Conservation (phyloP, 441 rosid species). For the Croton laevigatus region DNA sequence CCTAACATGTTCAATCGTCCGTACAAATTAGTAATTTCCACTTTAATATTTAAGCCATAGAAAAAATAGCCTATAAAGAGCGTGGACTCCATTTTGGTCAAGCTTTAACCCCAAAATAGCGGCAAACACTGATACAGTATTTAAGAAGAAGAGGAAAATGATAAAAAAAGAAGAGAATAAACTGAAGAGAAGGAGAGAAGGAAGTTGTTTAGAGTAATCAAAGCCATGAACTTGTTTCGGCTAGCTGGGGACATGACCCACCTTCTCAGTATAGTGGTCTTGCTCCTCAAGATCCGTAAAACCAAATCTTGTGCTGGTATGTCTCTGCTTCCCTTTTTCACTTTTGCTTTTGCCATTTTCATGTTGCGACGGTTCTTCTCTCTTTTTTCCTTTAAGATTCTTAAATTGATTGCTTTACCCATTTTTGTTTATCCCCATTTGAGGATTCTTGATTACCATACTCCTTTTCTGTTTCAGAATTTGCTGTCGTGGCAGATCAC, state of each 20-base stretch:
- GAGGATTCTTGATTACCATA: neutral
- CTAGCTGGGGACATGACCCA: slow-evolving; percentile 52
- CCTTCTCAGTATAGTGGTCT: slow-evolving; percentile 39
- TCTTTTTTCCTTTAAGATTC: neutral
- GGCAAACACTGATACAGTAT: neutral
- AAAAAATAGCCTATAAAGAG: neutral
- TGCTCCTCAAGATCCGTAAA: slow-evolving; percentile 46
- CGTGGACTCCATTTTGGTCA: neutral
- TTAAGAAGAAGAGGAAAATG: neutral
- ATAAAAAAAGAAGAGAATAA: neutral
- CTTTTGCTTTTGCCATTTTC: neutral
- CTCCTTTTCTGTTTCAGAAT: neutral
- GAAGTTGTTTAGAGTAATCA: neutral
- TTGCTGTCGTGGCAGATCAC: neutral
- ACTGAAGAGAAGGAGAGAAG: neutral
- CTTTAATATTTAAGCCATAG: too few relatives aligned
- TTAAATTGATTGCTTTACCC: neutral
- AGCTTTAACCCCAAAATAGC: neutral
- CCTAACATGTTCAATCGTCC: too few relatives aligned
- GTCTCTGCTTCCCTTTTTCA: neutral
- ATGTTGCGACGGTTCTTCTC: neutral
- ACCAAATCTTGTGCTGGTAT: slow-evolving; percentile 46
- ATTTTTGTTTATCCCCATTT: neutral
- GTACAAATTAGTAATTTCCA: too few relatives aligned
- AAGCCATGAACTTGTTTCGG: slow-evolving; percentile 38